These are phyloP conservation scores for Somion occarium DNA, from an alignment of 1,284 basidiomycete species.

Conservation along the genomic window DNA sequence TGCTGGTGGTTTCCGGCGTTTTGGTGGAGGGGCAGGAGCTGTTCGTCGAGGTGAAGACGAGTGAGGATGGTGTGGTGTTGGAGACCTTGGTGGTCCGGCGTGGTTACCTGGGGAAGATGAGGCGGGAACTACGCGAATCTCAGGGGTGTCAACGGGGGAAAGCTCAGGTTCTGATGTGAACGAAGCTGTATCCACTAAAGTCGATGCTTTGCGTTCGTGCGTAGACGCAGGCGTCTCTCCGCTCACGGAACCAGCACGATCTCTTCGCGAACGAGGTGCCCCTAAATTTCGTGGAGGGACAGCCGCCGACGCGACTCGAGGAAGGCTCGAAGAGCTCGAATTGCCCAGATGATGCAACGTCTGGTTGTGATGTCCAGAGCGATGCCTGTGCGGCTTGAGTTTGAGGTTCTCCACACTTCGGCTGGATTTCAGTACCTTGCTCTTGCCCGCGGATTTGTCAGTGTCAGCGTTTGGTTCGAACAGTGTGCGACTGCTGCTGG, in stretches of 20 bases:
- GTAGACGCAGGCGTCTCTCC: conserved; percentile 21
- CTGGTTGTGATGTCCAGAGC: conserved; percentile 23
- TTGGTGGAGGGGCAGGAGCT: conserved; percentile 50
- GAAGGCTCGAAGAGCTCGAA: conserved; percentile 48
- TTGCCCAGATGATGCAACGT: conserved; percentile 33
- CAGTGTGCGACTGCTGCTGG: conserved; percentile 13
- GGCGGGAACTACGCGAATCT: conserved; percentile 16
- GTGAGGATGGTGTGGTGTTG: conserved; percentile 10
- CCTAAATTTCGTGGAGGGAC: background rate
- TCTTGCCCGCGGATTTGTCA: conserved; percentile 30
- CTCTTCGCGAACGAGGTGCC: conserved; percentile 19
- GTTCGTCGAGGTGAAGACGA: conserved; percentile 31
- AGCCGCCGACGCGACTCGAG: conserved; percentile 35
- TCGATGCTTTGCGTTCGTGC: conserved; percentile 8
- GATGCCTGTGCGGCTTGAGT: conserved; percentile 32
- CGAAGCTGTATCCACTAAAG: conserved; percentile 16
- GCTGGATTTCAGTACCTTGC: conserved; percentile 47
- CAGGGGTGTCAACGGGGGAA: conserved; percentile 11
- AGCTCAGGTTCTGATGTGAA: conserved; percentile 17
- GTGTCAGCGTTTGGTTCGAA: conserved; percentile 22
- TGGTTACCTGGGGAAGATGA: conserved; percentile 5
- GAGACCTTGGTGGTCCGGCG: conserved; percentile 19
- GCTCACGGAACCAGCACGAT: conserved; percentile 31
- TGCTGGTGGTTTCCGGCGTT: conserved; percentile 62
- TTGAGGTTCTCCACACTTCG: conserved; percentile 57